These are phyloP conservation scores for Fusarium haematococcum DNA, from an alignment of 2,329 filamentous ascomycete genomes.

Conservation along the genomic window DNA sequence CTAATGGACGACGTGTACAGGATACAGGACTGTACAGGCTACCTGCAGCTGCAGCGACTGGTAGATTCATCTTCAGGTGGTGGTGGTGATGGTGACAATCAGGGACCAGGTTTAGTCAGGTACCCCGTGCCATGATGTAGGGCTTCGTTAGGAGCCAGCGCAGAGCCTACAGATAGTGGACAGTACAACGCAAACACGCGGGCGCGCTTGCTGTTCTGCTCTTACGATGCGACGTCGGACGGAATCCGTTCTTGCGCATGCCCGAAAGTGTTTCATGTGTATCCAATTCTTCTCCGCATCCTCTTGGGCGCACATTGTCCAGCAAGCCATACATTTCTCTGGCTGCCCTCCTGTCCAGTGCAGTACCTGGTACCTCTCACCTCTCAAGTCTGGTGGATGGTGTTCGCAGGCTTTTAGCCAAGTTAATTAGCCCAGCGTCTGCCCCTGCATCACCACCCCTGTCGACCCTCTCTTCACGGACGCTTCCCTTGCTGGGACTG, in stretches of 20 bases:
- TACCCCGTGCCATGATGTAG: conserved; percentile 8
- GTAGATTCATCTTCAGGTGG: conserved; percentile 38
- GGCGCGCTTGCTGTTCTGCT: conserved; percentile 6
- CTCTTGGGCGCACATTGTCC: conserved; percentile 6
- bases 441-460: conserved; percentile 43
- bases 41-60: conserved; percentile 13
- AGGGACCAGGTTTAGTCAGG: conserved; percentile 10
- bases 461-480: conserved; percentile 31
- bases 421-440: conserved; percentile 32
- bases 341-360: neutral
- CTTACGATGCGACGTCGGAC: conserved; percentile 8
- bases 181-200: conserved; percentile 21
- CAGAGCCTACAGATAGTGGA: neutral
- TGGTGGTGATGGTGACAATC: conserved; percentile 27
- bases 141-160: neutral
- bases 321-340: neutral
- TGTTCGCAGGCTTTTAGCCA: conserved; percentile 13
- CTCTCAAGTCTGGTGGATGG: conserved; percentile 4
- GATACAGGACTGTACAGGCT: neutral
- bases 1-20: neutral
- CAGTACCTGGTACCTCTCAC: conserved; percentile 18
- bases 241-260: conserved; percentile 31
- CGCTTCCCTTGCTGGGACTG: conserved; percentile 18
- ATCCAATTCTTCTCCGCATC: conserved; percentile 25
- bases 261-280: conserved; percentile 40